Base-by-base conservation (phyloP, 2,329 filamentous ascomycete genomes). In the Pseudohalonectria lignicola region DNA sequence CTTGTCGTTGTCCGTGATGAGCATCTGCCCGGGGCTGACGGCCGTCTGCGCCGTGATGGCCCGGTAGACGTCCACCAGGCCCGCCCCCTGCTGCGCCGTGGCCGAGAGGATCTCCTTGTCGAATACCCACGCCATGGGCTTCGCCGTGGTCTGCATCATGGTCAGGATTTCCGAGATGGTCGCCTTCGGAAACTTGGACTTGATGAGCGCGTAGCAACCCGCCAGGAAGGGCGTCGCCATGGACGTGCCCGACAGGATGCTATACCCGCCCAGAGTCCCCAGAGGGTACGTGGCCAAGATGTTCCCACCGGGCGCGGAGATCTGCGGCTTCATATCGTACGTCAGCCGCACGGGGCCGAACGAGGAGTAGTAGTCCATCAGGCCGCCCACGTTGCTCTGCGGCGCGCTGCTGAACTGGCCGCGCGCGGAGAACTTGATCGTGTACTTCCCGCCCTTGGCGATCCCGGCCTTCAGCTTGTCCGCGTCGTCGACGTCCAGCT, bases 201-300 rank as follows among this genome's bases (percentile, higher is more conserved):
- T 61, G 8, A 61, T 44, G 6, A 61, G 49, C 7, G 57, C 59
- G 23, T 54, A 59, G 3, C 48, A 52, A 5, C 49, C 57, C 15
- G 54, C 47, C 1, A 55, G 41, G 34, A 52, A 60, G 1, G 59
- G 57, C 1, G 56, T 53, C 1, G 57, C 51, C 58, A 61, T 61
- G 3, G 55, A 59, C 1, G 59, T 61, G 2, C 57, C 59, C 2
- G 50, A 53, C 15, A 60, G 45, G 20, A 58, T 54, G 3, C 51
- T 50, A 21, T 59, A 62, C 11, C 51, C 53, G 1, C 51, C 51
- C 15, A 47, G 39, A 1, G 45, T 36, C 4, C 47, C 53, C 3
- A 59, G 38, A 0, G 56, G 56, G 42, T 49, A 60, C 0, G 56
- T 59, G 1, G 56, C 52, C 7, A 62, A 48, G 11, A 60, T 56